Evolutionary conservation across 2,329 filamentous ascomycete species (phyloP).

Genomic region (Scedosporium minutisporum): DNA sequence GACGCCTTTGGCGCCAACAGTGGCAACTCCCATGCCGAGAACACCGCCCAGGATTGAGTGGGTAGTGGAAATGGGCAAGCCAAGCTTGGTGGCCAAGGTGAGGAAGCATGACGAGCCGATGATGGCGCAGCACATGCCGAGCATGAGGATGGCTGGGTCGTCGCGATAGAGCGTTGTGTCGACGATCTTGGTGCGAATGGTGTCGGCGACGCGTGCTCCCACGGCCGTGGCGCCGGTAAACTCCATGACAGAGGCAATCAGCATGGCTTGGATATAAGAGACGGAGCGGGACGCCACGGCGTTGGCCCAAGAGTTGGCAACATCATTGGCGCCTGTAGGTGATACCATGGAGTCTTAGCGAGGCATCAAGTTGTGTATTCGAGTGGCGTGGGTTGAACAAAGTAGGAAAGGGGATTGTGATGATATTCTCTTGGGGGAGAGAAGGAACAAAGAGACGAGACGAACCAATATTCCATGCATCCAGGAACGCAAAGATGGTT

Average conservation of each 20-base stretch:
- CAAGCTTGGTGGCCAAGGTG: constrained; percentile 42
- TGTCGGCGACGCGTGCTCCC: constrained; percentile 50
- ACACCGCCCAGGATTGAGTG: constrained; percentile 52
- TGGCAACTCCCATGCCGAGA: constrained; percentile 48
- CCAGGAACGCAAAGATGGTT: constrained; percentile 55
- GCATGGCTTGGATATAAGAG: constrained; percentile 50
- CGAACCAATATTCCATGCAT: constrained; percentile 56
- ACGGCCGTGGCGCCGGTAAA: constrained; percentile 50
- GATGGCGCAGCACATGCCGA: constrained; percentile 48
- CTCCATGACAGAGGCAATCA: constrained; percentile 49
- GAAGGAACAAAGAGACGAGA: background rate
- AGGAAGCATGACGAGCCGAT: constrained; percentile 44
- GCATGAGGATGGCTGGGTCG: constrained; percentile 44
- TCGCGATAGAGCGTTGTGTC: constrained; percentile 33
- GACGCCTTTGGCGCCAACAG: constrained; percentile 39
- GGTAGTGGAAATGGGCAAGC: constrained; percentile 53
- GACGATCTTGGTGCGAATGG: constrained; percentile 52
- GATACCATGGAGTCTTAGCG: background rate
- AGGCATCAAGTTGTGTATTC: background rate
- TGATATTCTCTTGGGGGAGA: background rate
- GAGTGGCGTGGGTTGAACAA: no score
- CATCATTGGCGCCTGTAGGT: constrained; percentile 46
- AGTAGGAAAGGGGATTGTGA: no score
- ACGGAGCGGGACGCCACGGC: constrained; percentile 61
- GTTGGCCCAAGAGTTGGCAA: constrained; percentile 67